A percentile compares a stretch with the other conserved stretches of the same genome.
Conservation (phyloP, 1,284 basidiomycete genomes). For the Ceratobasidium sp. region DNA sequence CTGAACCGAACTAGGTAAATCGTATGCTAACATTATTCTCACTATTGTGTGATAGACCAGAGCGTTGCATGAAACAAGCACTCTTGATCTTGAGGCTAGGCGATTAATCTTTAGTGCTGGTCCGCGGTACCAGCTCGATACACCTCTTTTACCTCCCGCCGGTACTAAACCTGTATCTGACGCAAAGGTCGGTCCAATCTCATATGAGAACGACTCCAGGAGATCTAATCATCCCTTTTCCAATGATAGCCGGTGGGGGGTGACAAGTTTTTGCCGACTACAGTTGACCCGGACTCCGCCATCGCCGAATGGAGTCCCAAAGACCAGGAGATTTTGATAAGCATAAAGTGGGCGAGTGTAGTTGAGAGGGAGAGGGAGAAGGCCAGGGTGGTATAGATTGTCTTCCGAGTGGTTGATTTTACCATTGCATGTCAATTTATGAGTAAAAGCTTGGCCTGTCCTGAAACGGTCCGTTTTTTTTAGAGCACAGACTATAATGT, state of each 20-base stretch:
- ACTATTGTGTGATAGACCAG: not conserved
- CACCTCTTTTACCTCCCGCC: constrained; percentile 30
- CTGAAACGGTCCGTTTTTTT: too few relatives aligned
- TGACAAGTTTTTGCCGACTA: constrained; percentile 20
- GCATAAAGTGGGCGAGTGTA: constrained; percentile 28
- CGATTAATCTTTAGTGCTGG: constrained; percentile 25
- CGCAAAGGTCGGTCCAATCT: not conserved
- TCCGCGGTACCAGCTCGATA: constrained; percentile 36
- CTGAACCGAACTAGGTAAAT: not conserved
- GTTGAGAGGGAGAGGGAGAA: constrained; percentile 20
- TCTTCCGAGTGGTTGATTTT: not conserved
- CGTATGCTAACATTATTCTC: not conserved
- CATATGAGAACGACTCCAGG: not conserved
- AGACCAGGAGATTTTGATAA: constrained; percentile 12
- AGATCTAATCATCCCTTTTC: not conserved
- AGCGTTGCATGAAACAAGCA: constrained; percentile 4
- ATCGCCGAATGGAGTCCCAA: constrained; percentile 29
- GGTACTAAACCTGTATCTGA: not conserved
- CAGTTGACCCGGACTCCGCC: constrained; percentile 33
- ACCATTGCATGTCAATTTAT: too few relatives aligned
- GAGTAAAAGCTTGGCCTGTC: too few relatives aligned
- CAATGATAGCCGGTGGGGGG: constrained; percentile 22
- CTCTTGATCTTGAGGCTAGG: constrained; percentile 32
- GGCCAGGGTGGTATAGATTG: not conserved
- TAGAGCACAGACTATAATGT: too few relatives aligned